A percentile compares a stretch with the other conserved stretches of the same genome.
These are phyloP conservation scores for Athelia sp. DNA, from an alignment of 1,284 basidiomycete genomes.

Conservation along the genomic window DNA sequence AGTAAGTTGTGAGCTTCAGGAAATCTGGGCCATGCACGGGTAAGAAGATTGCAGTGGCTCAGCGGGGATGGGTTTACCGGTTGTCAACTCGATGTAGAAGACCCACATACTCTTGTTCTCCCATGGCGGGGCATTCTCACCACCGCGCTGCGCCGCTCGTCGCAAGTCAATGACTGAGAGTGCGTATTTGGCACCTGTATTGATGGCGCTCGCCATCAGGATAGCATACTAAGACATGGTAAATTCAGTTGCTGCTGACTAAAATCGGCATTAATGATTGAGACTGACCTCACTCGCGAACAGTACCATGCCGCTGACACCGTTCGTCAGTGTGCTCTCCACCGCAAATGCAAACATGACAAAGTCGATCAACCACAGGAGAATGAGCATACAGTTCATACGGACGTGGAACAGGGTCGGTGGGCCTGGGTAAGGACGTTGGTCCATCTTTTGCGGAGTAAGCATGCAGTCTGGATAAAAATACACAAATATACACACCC, in stretches of 20 bases:
- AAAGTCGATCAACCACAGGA: slow-evolving; percentile 69
- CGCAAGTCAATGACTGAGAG: slow-evolving; percentile 82
- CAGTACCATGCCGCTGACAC: slow-evolving; percentile 86
- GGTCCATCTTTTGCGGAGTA: slow-evolving; percentile 80
- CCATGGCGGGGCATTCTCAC: slow-evolving; percentile 89
- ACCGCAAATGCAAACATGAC: slow-evolving; percentile 74
- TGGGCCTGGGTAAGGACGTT: slow-evolving; percentile 84
- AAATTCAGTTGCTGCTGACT: too few species aligned
- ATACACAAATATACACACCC: slow-evolving; percentile 46
- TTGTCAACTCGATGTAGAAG: slow-evolving; percentile 92
- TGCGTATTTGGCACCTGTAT: slow-evolving; percentile 81
- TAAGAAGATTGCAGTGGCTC: too few species aligned
- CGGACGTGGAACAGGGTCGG: slow-evolving; percentile 81
- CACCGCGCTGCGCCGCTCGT: slow-evolving; percentile 69
- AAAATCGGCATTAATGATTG: too few species aligned
- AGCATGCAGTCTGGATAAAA: slow-evolving; percentile 3
- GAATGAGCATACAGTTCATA: slow-evolving; percentile 65
- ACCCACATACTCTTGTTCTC: slow-evolving; percentile 97
- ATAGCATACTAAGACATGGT: slow-evolving; percentile 98
- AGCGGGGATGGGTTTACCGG: slow-evolving; percentile 57
- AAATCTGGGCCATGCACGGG: slow-evolving; percentile 59
- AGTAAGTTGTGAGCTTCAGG: slow-evolving; percentile 88
- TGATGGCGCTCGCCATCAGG: slow-evolving; percentile 76
- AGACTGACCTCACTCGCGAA: slow-evolving; percentile 86
- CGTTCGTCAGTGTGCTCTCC: slow-evolving; percentile 74